Percentiles rank a stretch among this genome's conserved stretches.
These are phyloP conservation scores for Candida sp. DNA, from an alignment of 1,139 yeast species.

Conservation along the genomic window DNA sequence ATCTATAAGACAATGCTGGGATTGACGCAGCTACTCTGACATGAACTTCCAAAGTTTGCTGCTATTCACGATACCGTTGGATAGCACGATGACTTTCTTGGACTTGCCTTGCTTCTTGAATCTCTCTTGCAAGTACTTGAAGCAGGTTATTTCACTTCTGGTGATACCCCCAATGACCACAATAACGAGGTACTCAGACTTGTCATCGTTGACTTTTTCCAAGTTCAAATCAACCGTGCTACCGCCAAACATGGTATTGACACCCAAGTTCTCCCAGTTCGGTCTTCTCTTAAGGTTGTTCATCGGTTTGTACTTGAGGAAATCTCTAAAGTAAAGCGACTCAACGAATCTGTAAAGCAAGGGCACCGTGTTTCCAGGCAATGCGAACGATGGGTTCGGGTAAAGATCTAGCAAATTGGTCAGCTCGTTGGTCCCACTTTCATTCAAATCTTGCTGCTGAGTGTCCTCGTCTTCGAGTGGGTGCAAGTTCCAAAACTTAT, in stretches of 20 bases:
- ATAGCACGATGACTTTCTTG: constrained; percentile 53
- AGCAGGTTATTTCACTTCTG: constrained; percentile 72
- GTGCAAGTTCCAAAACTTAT: constrained; percentile 51
- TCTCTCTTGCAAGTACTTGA: constrained; percentile 55
- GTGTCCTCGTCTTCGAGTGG: constrained; percentile 32
- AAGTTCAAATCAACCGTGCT: constrained; percentile 38
- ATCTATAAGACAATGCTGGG: background rate
- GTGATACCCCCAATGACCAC: constrained; percentile 80
- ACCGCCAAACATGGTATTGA: constrained; percentile 45
- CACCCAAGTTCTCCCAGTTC: constrained; percentile 47
- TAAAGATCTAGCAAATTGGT: constrained; percentile 27
- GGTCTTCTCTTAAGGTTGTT: constrained; percentile 43
- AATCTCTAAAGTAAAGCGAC: constrained; percentile 52
- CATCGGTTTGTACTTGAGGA: constrained; percentile 45
- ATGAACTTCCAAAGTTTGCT: constrained; percentile 28
- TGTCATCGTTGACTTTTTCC: constrained; percentile 30
- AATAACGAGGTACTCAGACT: constrained; percentile 50
- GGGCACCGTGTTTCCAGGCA: constrained; percentile 59
- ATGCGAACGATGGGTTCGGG: constrained; percentile 52
- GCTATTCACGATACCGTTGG: constrained; percentile 61
- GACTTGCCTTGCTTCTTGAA: constrained; percentile 31
- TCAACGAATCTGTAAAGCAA: constrained; percentile 52
- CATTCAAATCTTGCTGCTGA: constrained; percentile 8
- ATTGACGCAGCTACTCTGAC: background rate
- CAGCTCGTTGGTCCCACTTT: constrained; percentile 9